phyloP scores from a whole-genome alignment of 345 rosid species.

The Reutealis trisperma region DNA sequence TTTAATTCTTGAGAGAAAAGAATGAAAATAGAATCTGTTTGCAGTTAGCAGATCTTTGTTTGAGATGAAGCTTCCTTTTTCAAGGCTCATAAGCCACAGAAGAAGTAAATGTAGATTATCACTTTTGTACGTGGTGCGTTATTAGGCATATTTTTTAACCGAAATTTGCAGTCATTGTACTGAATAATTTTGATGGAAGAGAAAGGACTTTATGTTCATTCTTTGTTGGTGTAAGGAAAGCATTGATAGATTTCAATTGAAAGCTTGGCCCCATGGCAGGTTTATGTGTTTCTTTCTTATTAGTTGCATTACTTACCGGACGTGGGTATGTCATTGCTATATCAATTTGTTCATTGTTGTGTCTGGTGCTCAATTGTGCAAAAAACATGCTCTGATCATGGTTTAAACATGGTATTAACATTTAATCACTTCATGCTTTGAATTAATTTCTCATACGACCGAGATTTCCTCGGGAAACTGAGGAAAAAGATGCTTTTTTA shows the following conservation, averaged over 20 bases:
- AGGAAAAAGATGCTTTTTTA: too few species aligned
- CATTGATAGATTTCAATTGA: neutral
- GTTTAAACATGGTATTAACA: too few species aligned
- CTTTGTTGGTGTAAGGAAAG: neutral
- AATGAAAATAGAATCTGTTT: neutral
- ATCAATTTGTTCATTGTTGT: neutral
- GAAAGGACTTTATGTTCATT: neutral
- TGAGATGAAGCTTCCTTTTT: neutral
- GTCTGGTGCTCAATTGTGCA: neutral
- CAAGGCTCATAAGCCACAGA: slow-evolving; percentile 2
- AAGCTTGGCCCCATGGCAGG: neutral
- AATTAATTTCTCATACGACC: too few species aligned
- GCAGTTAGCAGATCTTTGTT: slow-evolving; percentile 2
- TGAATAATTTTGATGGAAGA: slow-evolving; percentile 1
- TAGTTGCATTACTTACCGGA: neutral
- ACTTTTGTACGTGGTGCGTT: slow-evolving; percentile 15
- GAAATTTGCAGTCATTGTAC: slow-evolving; percentile 6
- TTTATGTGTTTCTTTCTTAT: neutral
- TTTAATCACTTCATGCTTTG: too few species aligned
- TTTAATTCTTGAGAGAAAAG: neutral
- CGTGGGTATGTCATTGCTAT: too few species aligned
- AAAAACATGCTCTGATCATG: too few species aligned
- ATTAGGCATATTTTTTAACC: slow-evolving; percentile 6
- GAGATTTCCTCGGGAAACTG: too few species aligned
- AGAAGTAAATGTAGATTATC: slow-evolving; percentile 14